Base-by-base conservation (phyloP, 805 yeast species). In the Candida multigemmis region DNA sequence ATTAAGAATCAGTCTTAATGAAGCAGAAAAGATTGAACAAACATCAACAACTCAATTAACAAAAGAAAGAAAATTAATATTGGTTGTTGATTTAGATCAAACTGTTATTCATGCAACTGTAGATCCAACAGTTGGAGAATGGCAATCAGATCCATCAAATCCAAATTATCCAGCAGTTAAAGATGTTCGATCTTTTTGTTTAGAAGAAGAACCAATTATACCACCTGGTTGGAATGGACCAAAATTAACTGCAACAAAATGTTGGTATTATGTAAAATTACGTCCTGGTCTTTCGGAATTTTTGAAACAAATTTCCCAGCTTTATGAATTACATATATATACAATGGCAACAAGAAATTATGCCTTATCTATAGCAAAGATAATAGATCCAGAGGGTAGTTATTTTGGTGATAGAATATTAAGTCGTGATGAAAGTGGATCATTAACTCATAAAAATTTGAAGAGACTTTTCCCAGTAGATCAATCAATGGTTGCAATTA, bases 311-410 rank as follows among this genome's bases (percentile, higher is more conserved):
- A 69, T 84, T 26, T 59, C 78, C 5, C 53, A 76, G 25, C 56
- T 69, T 24, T 91, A 80, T 48, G 97, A 91, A 54, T 60, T 91
- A 64, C 98, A 91, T 47, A 83, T 91, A 21, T 91, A 91, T 51
- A 91, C 98, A 4, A 91, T 91, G 98, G 98, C 97, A 6, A 91
- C 98, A 4, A 64, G 95, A 38, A 77, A 89, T 16, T 91, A 91
- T 53, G 98, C 98, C 0, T 65, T 74, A 25, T 81, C 85, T 14
- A 83, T 91, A 36, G 93, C 97, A 17, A 74, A 75, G 32, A 78
- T 91, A 19, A 85, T 91, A 24, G 98, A 91, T 48, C 98, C 98
- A 0, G 74, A 70, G 11, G 94, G 93, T 2, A 62, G 65, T 30
- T 79, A 74, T 42, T 91, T 91, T 56, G 96, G 93, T 5, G 96